Base-by-base conservation (phyloP, 2,329 filamentous ascomycete species). In the Fusarium marasasianum region DNA sequence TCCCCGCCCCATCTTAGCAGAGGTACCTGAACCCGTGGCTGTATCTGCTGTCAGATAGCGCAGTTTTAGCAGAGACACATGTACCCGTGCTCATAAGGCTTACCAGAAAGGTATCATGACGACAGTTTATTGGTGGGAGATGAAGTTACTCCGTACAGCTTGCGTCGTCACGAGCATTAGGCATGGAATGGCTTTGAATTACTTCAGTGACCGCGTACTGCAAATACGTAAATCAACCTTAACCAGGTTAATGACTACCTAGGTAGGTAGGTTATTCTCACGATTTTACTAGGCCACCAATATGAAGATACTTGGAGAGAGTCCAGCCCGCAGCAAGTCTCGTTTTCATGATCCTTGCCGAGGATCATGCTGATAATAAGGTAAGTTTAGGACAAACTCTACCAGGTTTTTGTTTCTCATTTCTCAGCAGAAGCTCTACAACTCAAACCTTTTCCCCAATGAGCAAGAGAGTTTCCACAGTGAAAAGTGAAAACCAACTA, bases 141-240 rank as follows among this genome's bases (percentile, higher is more conserved):
- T 29, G 29, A 44, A 66, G 38, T 43, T 50, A 24, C 24, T 24
- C 24, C 24, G 24, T 24, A 15, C 33, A 53, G 44, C 44, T 63
- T 50, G 69, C 66, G 73, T 75, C 72, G 72, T 75, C 73, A 73
- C 69, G 44, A 40, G 65, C 22, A 33, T 62, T 58, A 47, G 31
- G 43, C 55, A 58, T 55, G 41, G 22, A 33, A 44, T 56, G 26
- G 33, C 31, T 29, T 56, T 45, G 47, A 64, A 66, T 57, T 18
- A 41, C 51, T 70, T 71, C 62, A 60, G 54, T 43, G 68, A 75
- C 58, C 58, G 54, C 69, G 69, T 66, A 66, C 51, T 37, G 41
- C 31, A n/a, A 55, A 73, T 63, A 73, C 72, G 72, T 75, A 63
- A 45, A 64, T 72, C 31, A 22, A 45, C 43, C 35, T 41, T n/a